Evolutionary conservation across 345 rosid species (phyloP).

Genomic region (Eucalyptus erythrocorys): DNA sequence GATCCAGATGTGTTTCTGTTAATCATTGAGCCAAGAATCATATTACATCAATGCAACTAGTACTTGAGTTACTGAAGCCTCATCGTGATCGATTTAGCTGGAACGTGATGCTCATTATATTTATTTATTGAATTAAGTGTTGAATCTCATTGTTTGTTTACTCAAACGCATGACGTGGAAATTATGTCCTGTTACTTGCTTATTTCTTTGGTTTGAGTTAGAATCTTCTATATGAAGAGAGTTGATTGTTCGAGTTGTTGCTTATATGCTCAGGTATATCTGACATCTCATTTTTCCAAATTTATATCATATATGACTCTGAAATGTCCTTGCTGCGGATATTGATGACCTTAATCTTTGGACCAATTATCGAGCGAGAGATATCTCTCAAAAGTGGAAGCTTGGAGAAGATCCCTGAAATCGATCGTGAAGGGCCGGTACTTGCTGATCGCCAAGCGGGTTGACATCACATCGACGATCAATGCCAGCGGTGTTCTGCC

Average conservation of each 20-base stretch:
- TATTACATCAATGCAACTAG: not conserved
- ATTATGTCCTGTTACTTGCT: not conserved
- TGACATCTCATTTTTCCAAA: not conserved
- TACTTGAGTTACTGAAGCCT: not conserved
- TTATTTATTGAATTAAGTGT: not conserved
- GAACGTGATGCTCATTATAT: not conserved
- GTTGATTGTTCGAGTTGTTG: not conserved
- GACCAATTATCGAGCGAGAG: not conserved
- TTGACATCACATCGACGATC: constrained; percentile 76
- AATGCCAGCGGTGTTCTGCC: constrained; percentile 80
- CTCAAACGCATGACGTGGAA: not conserved
- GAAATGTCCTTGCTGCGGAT: not conserved
- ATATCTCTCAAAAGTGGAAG: not conserved
- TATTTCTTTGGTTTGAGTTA: not conserved
- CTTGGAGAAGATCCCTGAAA: not conserved
- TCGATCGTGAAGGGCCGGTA: constrained; percentile 66
- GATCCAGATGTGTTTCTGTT: too few relatives aligned
- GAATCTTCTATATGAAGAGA: not conserved
- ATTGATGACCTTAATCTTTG: not conserved
- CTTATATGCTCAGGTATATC: not conserved
- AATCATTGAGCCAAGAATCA: too few relatives aligned
- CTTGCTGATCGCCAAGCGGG: constrained; percentile 64
- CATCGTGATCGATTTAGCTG: not conserved
- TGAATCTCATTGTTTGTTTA: not conserved
- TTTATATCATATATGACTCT: not conserved